Conservation (phyloP, 208 protist genomes). For the Leishmania mexicana region DNA sequence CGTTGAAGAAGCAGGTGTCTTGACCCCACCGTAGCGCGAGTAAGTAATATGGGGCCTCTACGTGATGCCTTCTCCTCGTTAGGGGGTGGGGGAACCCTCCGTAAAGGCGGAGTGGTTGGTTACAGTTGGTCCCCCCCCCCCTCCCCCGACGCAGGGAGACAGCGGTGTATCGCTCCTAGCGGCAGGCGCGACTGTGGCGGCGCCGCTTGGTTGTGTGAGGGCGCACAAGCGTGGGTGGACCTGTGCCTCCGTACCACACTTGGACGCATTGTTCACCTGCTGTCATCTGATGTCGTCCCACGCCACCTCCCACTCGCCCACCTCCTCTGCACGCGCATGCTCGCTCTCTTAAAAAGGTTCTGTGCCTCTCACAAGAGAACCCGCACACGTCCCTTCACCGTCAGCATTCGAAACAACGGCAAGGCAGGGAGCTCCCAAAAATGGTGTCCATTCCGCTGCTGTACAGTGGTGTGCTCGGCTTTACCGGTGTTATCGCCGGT, state of each 20-base stretch:
- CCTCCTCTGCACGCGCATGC: not conserved
- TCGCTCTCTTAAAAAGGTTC: not conserved
- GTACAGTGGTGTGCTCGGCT: constrained; percentile 38
- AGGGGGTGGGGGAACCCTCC: not conserved
- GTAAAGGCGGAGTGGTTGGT: not conserved
- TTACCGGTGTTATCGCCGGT: constrained; percentile 39
- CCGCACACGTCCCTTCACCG: not conserved
- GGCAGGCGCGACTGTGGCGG: not conserved
- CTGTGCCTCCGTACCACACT: not conserved
- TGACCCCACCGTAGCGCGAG: not conserved
- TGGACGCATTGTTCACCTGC: not conserved
- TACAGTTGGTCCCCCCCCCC: not conserved
- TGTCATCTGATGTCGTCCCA: not conserved
- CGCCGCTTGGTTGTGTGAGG: not conserved
- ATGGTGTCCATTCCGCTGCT: constrained; percentile 24
- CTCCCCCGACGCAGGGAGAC: not conserved
- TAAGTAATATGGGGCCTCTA: not conserved
- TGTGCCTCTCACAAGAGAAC: not conserved
- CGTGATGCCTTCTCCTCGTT: not conserved
- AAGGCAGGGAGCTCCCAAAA: not conserved
- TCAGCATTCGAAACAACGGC: not conserved
- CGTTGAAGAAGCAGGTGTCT: not conserved
- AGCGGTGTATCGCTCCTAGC: not conserved
- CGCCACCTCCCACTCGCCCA: not conserved
- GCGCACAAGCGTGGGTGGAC: not conserved